These are phyloP conservation scores for Yarrowia phangngaensis DNA, from an alignment of 805 yeast species.

Conservation along the genomic window DNA sequence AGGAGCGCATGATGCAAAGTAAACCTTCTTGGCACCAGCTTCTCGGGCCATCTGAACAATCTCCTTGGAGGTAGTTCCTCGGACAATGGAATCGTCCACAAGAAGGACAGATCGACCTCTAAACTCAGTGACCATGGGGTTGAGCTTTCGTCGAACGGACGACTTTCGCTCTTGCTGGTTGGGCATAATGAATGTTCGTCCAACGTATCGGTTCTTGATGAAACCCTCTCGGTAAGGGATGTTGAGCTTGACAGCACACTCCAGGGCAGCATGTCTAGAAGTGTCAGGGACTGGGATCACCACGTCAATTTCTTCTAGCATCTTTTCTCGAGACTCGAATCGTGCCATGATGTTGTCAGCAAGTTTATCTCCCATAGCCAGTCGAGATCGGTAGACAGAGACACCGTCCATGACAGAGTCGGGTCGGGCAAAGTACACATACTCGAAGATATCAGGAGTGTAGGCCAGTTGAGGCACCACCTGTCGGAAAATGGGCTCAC, in stretches of 20 bases:
- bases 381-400: slow-evolving; percentile 86
- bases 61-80: slow-evolving; percentile 96
- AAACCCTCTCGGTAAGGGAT: slow-evolving; percentile 94
- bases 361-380: slow-evolving; percentile 88
- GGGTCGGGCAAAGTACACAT: slow-evolving; percentile 96
- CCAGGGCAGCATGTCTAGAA: slow-evolving; percentile 90
- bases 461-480: slow-evolving; percentile 73
- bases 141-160: slow-evolving; percentile 87
- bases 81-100: slow-evolving; percentile 94
- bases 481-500: slow-evolving; percentile 77
- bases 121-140: slow-evolving; percentile 94
- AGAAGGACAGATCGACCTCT: slow-evolving; percentile 76
- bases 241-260: slow-evolving; percentile 77
- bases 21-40: slow-evolving; percentile 95
- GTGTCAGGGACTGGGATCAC: slow-evolving; percentile 98
- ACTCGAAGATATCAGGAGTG: slow-evolving; percentile 95
- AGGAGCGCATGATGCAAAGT: slow-evolving; percentile 95
- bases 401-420: slow-evolving; percentile 96
- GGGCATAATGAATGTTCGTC: slow-evolving; percentile 98
- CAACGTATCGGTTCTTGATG: slow-evolving; percentile 93
- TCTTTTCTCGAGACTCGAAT: slow-evolving; percentile 46
- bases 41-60: slow-evolving; percentile 98
- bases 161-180: slow-evolving; percentile 92
- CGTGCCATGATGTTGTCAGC: slow-evolving; percentile 61
- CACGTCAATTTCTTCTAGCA: slow-evolving; percentile 69